These are phyloP conservation scores for Lactifluus pinguis DNA, from an alignment of 768 basidiomycete species.

Conservation along the genomic window DNA sequence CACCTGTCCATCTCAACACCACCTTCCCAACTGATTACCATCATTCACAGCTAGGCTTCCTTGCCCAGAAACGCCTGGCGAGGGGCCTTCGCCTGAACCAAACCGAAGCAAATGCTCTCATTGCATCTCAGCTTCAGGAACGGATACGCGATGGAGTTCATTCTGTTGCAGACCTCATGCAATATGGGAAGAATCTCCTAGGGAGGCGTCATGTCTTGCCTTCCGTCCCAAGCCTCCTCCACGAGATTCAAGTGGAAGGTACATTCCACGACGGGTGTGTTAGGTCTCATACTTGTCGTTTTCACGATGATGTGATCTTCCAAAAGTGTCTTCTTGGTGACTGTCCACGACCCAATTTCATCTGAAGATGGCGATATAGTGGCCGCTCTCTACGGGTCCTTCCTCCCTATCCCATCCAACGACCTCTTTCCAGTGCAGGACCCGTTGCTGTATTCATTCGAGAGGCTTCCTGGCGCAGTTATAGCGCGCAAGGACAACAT, in stretches of 20 bases:
- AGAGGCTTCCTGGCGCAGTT: constrained; percentile 66
- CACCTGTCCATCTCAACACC: constrained; percentile 22
- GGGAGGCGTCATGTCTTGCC: constrained; percentile 86
- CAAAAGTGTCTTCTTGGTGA: constrained; percentile 83
- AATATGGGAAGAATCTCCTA: constrained; percentile 79
- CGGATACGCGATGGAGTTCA: constrained; percentile 85
- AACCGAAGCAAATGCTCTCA: constrained; percentile 82
- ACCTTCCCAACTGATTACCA: background rate
- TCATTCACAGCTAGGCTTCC: constrained; percentile 58
- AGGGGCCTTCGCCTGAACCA: constrained; percentile 84
- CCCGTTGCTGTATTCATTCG: constrained; percentile 39
- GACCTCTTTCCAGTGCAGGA: constrained; percentile 54
- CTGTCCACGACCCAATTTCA: constrained; percentile 91
- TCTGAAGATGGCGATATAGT: constrained; percentile 68
- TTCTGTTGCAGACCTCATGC: constrained; percentile 87
- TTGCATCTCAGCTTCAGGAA: constrained; percentile 89
- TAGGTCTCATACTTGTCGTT: background rate
- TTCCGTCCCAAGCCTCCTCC: constrained; percentile 61
- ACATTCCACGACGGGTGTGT: constrained; percentile 80
- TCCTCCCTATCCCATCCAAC: constrained; percentile 69
- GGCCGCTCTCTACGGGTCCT: constrained; percentile 91
- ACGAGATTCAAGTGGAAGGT: constrained; percentile 91
- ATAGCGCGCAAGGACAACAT: constrained; percentile 58
- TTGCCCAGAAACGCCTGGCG: constrained; percentile 92
- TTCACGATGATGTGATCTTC: constrained; percentile 13